These are phyloP conservation scores for Penicillium longicatenatum DNA, from an alignment of 495 filamentous ascomycete species.

Conservation along the genomic window DNA sequence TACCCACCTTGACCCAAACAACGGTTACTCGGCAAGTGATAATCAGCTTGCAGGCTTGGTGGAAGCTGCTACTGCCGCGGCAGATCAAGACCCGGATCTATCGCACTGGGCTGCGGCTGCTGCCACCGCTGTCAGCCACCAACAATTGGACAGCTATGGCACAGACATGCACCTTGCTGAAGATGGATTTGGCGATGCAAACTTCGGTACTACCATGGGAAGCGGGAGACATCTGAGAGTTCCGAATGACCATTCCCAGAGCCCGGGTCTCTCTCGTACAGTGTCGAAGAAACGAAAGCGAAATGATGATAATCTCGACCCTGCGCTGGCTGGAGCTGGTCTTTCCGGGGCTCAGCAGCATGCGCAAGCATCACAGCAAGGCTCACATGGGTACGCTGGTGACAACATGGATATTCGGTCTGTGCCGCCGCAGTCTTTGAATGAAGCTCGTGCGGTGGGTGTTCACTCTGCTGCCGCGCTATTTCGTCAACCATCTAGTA, in stretches of 20 bases:
- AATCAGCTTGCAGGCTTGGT: constrained; percentile 56
- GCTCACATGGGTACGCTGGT: constrained; percentile 34
- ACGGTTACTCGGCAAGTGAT: constrained; percentile 44
- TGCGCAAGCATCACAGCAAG: constrained; percentile 32
- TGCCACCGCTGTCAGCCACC: constrained; percentile 40
- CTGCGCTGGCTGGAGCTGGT: constrained; percentile 38
- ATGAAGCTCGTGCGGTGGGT: constrained; percentile 53
- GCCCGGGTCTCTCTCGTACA: constrained; percentile 62
- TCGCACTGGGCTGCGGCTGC: constrained; percentile 46
- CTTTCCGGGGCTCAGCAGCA: constrained; percentile 30
- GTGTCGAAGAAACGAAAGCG: constrained; percentile 49
- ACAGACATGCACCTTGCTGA: constrained; percentile 46
- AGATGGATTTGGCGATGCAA: constrained; percentile 43
- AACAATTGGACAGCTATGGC: constrained; percentile 43
- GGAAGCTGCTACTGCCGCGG: constrained; percentile 55
- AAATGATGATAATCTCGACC: constrained; percentile 47
- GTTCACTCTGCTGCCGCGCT: constrained; percentile 60
- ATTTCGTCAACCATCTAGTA: constrained; percentile 55
- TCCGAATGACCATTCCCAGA: constrained; percentile 71
- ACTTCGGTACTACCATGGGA: constrained; percentile 33
- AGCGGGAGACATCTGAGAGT: constrained; percentile 34
- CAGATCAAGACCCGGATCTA: constrained; percentile 53
- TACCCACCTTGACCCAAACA: constrained; percentile 38
- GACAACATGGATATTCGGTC: constrained; percentile 41
- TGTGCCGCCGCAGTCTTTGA: constrained; percentile 38